Evolutionary conservation across 2,329 filamentous ascomycete genomes (phyloP).

Genomic region (Thelonectria blattea): DNA sequence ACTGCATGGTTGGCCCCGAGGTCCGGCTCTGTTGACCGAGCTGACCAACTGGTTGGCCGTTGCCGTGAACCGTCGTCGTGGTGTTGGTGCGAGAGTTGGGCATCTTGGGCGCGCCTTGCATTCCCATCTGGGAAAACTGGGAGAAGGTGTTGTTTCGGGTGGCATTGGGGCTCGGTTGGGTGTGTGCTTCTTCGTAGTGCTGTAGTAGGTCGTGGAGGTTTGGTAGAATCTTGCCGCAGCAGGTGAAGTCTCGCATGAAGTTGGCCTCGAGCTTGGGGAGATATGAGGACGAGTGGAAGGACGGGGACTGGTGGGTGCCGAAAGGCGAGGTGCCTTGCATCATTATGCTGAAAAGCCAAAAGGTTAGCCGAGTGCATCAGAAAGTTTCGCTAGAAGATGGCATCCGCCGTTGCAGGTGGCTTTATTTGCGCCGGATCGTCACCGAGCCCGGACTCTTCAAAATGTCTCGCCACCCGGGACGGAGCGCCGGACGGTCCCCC

Average conservation of each 20-base stretch:
- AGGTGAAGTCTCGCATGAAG: conserved; percentile 97
- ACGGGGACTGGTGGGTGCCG: conserved; percentile 80
- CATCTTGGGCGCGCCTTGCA: conserved; percentile 43
- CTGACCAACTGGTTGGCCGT: conserved; percentile 38
- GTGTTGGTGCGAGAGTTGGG: conserved; percentile 42
- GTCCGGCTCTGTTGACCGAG: conserved; percentile 44
- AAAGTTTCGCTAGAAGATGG: conserved; percentile 10
- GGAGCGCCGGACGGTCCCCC: conserved; percentile 4
- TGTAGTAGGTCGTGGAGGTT: conserved; percentile 94
- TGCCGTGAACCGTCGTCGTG: conserved; percentile 40
- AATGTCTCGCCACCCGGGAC: conserved; percentile 32
- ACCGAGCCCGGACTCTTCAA: conserved; percentile 26
- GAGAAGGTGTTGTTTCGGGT: conserved; percentile 50
- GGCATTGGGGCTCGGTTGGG: conserved; percentile 63
- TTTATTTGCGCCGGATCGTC: conserved; percentile 22
- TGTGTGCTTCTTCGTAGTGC: conserved; percentile 96
- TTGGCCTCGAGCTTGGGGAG: conserved; percentile 95
- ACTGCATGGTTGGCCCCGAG: conserved; percentile 45
- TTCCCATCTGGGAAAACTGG: conserved; percentile 46
- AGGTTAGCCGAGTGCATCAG: conserved; percentile 30
- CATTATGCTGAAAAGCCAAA: conserved; percentile 70
- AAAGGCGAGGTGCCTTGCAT: conserved; percentile 98
- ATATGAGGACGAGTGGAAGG: conserved; percentile 95
- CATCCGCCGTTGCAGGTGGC: conserved; percentile 22
- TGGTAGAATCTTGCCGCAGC: conserved; percentile 87